Evolutionary conservation across 208 protist genomes (phyloP).

Genomic region (Trypanosoma boissoni): DNA sequence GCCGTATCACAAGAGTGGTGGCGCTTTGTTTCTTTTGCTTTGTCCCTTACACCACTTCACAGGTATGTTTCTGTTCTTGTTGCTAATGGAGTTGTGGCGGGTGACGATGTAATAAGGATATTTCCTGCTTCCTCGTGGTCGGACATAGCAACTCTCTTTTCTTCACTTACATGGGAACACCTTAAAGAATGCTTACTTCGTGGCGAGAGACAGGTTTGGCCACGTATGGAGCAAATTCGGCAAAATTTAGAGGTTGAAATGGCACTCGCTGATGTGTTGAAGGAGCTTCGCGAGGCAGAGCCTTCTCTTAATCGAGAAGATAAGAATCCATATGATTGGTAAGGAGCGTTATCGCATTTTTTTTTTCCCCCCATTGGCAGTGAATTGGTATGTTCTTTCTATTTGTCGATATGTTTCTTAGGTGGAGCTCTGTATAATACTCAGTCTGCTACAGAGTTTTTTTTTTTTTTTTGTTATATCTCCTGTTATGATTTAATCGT

Average conservation of each 20-base stretch:
- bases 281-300: slow-evolving; percentile 16
- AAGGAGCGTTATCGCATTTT: background rate
- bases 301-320: background rate
- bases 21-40: slow-evolving; percentile 13
- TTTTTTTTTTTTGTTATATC: slow-evolving; percentile 2
- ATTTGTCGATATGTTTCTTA: too few relatives aligned
- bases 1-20: slow-evolving; percentile 17
- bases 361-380: too few relatives aligned
- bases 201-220: slow-evolving; percentile 45
- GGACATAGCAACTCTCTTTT: slow-evolving; percentile 21
- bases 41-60: slow-evolving; percentile 15
- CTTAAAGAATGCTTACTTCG: slow-evolving; percentile 25
- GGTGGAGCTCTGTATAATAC: too few relatives aligned
- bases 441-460: background rate
- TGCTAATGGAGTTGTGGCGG: background rate
- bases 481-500: too few relatives aligned
- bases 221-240: slow-evolving; percentile 35
- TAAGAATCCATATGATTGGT: slow-evolving; percentile 8
- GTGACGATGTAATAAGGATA: slow-evolving; percentile 20
- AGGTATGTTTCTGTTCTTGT: slow-evolving; percentile 13
- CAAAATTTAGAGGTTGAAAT: slow-evolving; percentile 38
- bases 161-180: slow-evolving; percentile 9
- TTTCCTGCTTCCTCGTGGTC: slow-evolving; percentile 19
- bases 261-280: slow-evolving; percentile 30
- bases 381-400: too few relatives aligned